Evolutionary conservation across 2,329 filamentous ascomycete species (phyloP).

Genomic region (Tolypocladium ovalisporum): DNA sequence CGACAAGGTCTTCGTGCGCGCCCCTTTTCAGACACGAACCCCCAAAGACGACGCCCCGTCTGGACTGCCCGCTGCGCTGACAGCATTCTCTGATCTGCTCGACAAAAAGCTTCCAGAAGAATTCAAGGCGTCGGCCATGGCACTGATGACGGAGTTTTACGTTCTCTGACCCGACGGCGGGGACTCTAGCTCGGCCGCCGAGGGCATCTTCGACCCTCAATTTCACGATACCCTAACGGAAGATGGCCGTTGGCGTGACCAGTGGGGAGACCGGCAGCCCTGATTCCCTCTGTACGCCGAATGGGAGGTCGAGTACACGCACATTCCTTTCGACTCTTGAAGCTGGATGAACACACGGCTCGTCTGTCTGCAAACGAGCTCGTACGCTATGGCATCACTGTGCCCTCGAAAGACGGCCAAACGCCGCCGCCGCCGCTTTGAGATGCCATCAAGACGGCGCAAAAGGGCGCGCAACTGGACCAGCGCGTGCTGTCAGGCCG

Average conservation of each 20-base stretch:
- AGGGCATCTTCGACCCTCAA: conserved; percentile 3
- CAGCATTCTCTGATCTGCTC: background rate
- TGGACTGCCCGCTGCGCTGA: background rate
- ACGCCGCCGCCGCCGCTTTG: conserved; percentile 1
- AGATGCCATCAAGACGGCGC: background rate
- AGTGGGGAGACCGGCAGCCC: conserved; percentile 22
- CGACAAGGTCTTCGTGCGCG: conserved; percentile 7
- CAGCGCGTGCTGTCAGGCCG: conserved; percentile 21
- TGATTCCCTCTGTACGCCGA: conserved; percentile 31
- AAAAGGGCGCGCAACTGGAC: no score
- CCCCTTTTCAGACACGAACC: background rate
- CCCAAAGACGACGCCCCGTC: background rate
- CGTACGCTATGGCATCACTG: conserved; percentile 3
- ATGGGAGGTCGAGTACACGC: conserved; percentile 31
- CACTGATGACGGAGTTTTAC: conserved; percentile 3
- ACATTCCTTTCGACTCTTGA: conserved; percentile 23
- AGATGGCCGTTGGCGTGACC: conserved; percentile 13
- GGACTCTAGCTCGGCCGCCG: background rate
- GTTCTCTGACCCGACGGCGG: background rate
- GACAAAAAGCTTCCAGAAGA: background rate
- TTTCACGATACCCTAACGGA: conserved; percentile 3
- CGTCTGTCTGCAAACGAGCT: conserved; percentile 3
- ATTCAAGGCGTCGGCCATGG: background rate
- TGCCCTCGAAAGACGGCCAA: background rate
- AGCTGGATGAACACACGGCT: conserved; percentile 13